phyloP scores from a whole-genome alignment of 164 flowering plant genomes.

The Saururus chinensis region DNA sequence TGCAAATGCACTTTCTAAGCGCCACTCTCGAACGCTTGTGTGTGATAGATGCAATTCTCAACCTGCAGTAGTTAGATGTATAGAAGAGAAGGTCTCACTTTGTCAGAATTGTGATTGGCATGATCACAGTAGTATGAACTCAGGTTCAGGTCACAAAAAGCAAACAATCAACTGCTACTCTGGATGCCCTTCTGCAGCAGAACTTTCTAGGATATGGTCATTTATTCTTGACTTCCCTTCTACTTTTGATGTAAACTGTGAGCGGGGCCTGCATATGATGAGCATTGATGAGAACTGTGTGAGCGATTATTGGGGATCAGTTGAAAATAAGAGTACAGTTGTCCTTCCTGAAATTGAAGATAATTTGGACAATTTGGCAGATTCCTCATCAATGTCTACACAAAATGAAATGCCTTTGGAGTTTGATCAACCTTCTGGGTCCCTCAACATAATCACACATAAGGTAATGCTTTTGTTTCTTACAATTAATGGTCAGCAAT shows the following conservation, averaged over 20 bases:
- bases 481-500: too few relatives aligned
- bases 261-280: conserved; percentile 59
- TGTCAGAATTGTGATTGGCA: conserved; percentile 86
- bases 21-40: conserved; percentile 75
- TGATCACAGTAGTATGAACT: conserved; percentile 35
- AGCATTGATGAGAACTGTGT: conserved; percentile 41
- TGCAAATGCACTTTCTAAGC: conserved; percentile 84
- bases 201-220: conserved; percentile 73
- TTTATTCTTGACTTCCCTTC: conserved; percentile 43
- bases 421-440: conserved; percentile 24
- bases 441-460: conserved; percentile 19
- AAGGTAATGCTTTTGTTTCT: conserved; percentile 27
- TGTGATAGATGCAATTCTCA: conserved; percentile 84
- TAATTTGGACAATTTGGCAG: conserved; percentile 32
- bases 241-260: conserved; percentile 38
- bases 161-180: conserved; percentile 68
- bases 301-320: conserved; percentile 16
- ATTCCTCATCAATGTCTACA: conserved; percentile 33
- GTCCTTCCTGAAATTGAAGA: conserved; percentile 18
- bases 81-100: conserved; percentile 61
- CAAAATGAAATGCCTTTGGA: conserved; percentile 14
- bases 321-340: conserved; percentile 18
- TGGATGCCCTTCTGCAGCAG: conserved; percentile 82
- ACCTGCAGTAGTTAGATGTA: conserved; percentile 69
- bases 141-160: conserved; percentile 43